Conservation (phyloP, 176 grass and related monocot species). For the Alloteropsis semialata region DNA sequence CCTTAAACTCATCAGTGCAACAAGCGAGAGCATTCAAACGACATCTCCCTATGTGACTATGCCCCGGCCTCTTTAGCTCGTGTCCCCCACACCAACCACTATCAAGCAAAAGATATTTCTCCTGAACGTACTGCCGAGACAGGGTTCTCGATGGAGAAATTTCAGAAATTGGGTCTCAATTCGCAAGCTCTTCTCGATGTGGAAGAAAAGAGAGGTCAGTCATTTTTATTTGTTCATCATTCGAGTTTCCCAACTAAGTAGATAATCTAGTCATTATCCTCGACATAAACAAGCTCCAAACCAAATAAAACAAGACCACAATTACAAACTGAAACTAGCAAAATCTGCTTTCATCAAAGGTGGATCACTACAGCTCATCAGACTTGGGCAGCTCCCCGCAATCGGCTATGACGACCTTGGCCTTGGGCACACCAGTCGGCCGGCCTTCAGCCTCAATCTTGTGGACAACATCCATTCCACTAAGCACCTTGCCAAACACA, state of each 20-base stretch:
- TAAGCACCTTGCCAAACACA: constrained; percentile 64
- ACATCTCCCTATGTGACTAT: too few species aligned
- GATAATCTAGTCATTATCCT: background rate
- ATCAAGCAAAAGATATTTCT: too few species aligned
- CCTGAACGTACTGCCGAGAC: too few species aligned
- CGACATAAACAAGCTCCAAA: background rate
- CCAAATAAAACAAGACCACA: background rate
- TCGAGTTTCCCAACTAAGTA: background rate
- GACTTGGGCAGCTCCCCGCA: constrained; percentile 3
- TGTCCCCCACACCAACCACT: too few species aligned
- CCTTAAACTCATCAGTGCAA: too few species aligned
- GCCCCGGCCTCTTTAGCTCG: too few species aligned
- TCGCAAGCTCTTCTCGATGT: background rate
- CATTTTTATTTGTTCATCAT: background rate
- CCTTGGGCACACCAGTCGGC: background rate
- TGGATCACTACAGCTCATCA: background rate
- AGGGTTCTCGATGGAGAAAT: too few species aligned
- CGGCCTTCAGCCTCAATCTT: constrained; percentile 53
- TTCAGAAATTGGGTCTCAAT: too few species aligned
- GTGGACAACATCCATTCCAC: constrained; percentile 68
- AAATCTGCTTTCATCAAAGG: background rate
- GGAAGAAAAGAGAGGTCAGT: background rate
- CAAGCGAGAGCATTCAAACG: too few species aligned
- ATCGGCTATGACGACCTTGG: background rate
- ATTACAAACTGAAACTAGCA: background rate